These are phyloP conservation scores for Metschnikowia arizonensis DNA, from an alignment of 805 yeast species.

Conservation along the genomic window DNA sequence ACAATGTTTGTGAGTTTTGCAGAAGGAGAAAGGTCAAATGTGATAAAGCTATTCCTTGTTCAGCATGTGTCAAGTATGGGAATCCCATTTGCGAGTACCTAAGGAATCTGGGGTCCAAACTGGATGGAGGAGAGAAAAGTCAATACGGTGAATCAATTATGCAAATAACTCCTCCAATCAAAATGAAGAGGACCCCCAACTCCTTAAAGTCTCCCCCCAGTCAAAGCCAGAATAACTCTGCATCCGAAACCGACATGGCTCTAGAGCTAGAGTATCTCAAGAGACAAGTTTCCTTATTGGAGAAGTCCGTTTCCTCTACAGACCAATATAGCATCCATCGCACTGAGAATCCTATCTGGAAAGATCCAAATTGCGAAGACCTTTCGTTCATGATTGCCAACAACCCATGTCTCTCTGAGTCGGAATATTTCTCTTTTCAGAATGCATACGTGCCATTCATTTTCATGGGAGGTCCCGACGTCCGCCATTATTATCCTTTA, in stretches of 20 bases:
- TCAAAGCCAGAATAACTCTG: neutral
- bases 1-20: constrained; percentile 22
- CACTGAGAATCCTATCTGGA: constrained; percentile 8
- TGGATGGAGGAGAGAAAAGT: constrained; percentile 4
- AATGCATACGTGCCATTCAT: constrained; percentile 23
- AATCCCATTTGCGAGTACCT: constrained; percentile 29
- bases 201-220: neutral
- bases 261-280: constrained; percentile 20
- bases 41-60: constrained; percentile 23
- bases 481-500: constrained; percentile 16
- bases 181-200: neutral
- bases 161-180: constrained; percentile 3
- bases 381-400: constrained; percentile 9
- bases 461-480: constrained; percentile 4
- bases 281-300: constrained; percentile 19
- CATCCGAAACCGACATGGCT: constrained; percentile 10
- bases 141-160: constrained; percentile 11
- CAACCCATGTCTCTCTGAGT: constrained; percentile 17
- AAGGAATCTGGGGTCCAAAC: constrained; percentile 4
- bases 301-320: constrained; percentile 14
- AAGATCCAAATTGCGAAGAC: constrained; percentile 3
- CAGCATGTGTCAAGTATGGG: constrained; percentile 30
- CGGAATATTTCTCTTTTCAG: constrained; percentile 35
- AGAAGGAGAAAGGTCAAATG: constrained; percentile 22
- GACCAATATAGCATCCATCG: neutral